phyloP scores from a whole-genome alignment of 208 protist species.

The Phytomonas serpens region DNA sequence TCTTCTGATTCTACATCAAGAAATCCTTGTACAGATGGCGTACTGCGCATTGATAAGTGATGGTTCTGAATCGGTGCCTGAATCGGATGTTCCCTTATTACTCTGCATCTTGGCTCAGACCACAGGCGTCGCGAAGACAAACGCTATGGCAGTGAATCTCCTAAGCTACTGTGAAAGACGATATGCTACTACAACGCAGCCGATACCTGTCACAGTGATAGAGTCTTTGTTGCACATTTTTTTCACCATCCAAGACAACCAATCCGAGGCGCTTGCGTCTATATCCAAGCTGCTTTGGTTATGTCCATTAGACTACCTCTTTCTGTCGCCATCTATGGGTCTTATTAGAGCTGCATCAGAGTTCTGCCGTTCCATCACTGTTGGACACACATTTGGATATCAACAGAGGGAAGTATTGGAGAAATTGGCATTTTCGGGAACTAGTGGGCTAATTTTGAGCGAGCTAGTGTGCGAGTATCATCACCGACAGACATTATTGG shows the following conservation, averaged over 20 bases:
- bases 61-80: background rate
- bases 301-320: background rate
- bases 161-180: background rate
- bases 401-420: background rate
- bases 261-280: background rate
- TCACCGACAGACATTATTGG: background rate
- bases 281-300: background rate
- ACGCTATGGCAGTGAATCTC: background rate
- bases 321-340: background rate
- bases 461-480: background rate
- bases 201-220: background rate
- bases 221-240: background rate
- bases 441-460: constrained; percentile 3
- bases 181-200: background rate
- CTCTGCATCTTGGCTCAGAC: background rate
- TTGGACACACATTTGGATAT: background rate
- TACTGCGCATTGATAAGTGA: constrained; percentile 14
- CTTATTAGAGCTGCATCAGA: background rate
- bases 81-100: background rate
- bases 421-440: background rate
- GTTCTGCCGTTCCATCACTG: background rate
- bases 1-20: constrained; percentile 22
- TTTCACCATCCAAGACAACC: background rate
- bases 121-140: background rate
- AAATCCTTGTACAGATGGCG: constrained; percentile 14